Base-by-base conservation (phyloP, 2,329 filamentous ascomycete species). In the Diaporthe caulivora region DNA sequence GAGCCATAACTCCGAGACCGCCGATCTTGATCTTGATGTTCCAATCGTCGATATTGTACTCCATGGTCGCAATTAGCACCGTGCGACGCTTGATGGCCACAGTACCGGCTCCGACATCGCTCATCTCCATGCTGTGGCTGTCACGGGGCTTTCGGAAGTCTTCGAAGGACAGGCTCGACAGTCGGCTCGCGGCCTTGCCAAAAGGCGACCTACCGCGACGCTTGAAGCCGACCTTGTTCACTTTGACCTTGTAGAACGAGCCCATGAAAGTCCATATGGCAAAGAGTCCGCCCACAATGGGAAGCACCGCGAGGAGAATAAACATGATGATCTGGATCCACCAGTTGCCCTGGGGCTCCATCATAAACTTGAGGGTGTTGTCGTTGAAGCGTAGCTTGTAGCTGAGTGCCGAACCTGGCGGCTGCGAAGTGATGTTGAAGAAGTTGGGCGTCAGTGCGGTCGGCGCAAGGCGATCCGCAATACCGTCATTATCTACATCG, bases 31-130 rank as follows among this genome's bases (percentile, higher is more conserved):
- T 91, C 80, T 92, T 93, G 82, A 93, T 91, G 4, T 82, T 86
- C 89, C 91, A 93, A 78, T 93, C 91, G 72, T 91, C 89, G 75
- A 93, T 92, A 75, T 93, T 90, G 81, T 93, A 93, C 80, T 93
- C 91, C 89, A 93, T 92, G 8, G 91, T 93, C 18, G 90, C 91
- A 65, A 93, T 91, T n/a, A 93, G 85, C 3, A 92, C 88, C 37
- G 87, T 92, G 21, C 89, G 84, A 57, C 84, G 79, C 26, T 84
- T 80, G 21, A 67, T 37, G 21, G 64, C 40, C 9, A 29, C n/a
- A 15, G 70, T 60, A 47, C 72, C 75, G 31, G 60, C 71, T 18
- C 74, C 67, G 9, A 78, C 60, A 18, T 55, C 76, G 44, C 57
- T 75, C 53, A 78, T 69, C 68, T 78, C 78, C 55, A 77, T 73